These are phyloP conservation scores for Zygosaccharomyces rouxii DNA, from an alignment of 805 yeast genomes.

Conservation along the genomic window DNA sequence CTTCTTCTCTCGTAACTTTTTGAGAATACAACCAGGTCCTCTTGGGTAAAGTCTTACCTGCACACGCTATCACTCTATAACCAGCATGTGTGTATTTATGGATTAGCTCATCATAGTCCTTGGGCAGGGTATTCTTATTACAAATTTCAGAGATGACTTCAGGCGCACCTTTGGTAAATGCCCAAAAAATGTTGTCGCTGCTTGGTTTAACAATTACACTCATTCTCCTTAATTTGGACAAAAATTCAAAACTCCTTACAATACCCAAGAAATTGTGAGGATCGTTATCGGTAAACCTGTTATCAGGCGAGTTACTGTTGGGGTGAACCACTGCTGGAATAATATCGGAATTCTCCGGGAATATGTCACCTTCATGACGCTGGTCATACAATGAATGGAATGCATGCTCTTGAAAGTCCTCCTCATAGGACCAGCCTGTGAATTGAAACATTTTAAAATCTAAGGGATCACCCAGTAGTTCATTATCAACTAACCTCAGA, in stretches of 20 bases:
- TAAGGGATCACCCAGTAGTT: constrained; percentile 86
- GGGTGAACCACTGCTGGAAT: constrained; percentile 52
- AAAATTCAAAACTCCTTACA: constrained; percentile 68
- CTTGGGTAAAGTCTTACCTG: constrained; percentile 50
- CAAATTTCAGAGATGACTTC: constrained; percentile 85
- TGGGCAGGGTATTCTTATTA: constrained; percentile 63
- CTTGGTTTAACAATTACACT: constrained; percentile 63
- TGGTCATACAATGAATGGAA: constrained; percentile 37
- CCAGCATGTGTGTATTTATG: constrained; percentile 91
- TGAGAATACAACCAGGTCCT: constrained; percentile 48
- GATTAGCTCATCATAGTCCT: constrained; percentile 64
- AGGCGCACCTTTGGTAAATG: constrained; percentile 94
- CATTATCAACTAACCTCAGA: constrained; percentile 69
- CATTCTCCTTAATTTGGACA: constrained; percentile 84
- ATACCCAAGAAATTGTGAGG: constrained; percentile 42
- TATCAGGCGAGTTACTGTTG: constrained; percentile 23
- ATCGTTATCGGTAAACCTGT: constrained; percentile 36
- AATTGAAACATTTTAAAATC: constrained; percentile 93
- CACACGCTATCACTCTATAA: constrained; percentile 92
- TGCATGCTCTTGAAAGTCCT: constrained; percentile 48
- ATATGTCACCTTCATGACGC: constrained; percentile 36
- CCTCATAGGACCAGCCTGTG: constrained; percentile 71
- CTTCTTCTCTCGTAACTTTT: constrained; percentile 52
- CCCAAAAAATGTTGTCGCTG: constrained; percentile 39
- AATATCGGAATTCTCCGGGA: constrained; percentile 42